A percentile compares a stretch with the other conserved stretches of the same genome.
phyloP scores from a whole-genome alignment of 192 early-diverging fungal species.

The Gonapodya prolifera region DNA sequence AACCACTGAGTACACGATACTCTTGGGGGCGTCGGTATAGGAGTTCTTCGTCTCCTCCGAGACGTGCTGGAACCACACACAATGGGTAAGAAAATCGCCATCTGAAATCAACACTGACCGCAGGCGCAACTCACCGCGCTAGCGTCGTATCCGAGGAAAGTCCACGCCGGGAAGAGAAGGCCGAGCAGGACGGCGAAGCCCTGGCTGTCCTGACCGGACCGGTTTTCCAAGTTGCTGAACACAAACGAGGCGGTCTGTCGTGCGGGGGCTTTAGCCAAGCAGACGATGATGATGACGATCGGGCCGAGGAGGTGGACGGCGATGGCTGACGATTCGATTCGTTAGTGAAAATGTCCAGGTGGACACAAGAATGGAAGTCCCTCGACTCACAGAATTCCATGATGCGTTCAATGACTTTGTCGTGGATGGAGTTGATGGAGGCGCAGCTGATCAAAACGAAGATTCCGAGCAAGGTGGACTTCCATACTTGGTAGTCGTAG shows the following conservation, averaged over 20 bases:
- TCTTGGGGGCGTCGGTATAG: constrained; percentile 19
- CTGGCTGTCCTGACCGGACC: constrained; percentile 14
- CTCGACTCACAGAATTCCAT: background rate
- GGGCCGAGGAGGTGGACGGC: constrained; percentile 26
- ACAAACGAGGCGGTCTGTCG: constrained; percentile 14
- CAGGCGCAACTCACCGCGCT: constrained; percentile 11
- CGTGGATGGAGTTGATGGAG: background rate
- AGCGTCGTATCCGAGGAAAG: constrained; percentile 27
- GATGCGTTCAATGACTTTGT: background rate
- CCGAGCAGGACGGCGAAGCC: constrained; percentile 23
- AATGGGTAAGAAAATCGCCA: too few species aligned
- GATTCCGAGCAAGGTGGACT: background rate
- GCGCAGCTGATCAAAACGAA: background rate
- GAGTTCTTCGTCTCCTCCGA: constrained; percentile 26
- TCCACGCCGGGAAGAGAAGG: constrained; percentile 24
- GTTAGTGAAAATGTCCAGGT: background rate
- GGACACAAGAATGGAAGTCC: too few species aligned
- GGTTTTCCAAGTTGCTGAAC: constrained; percentile 20
- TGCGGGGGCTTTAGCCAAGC: constrained; percentile 18
- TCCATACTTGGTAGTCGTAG: background rate
- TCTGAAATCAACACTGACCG: background rate
- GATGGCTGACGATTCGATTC: constrained; percentile 8
- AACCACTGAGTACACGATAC: constrained; percentile 7
- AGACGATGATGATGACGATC: constrained; percentile 22
- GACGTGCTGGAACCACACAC: constrained; percentile 22